phyloP scores from a whole-genome alignment of 257 asterid species.

The Nemophila menziesii region DNA sequence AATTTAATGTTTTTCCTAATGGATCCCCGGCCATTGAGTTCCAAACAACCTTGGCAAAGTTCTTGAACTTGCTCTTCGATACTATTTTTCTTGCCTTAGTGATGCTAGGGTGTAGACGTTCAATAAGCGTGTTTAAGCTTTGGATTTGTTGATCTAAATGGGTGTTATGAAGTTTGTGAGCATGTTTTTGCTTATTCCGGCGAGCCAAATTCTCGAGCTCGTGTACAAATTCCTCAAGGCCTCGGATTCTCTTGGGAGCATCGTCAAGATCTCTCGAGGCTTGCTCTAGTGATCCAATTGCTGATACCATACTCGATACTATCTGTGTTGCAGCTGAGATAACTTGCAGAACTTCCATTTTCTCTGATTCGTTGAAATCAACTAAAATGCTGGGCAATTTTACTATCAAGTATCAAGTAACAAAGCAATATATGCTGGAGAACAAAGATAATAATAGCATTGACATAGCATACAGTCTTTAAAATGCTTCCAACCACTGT shows the following conservation, averaged over 20 bases:
- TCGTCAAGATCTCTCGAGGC: slow-evolving; percentile 24
- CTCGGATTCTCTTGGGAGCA: slow-evolving; percentile 20
- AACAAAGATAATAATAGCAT: too few relatives aligned
- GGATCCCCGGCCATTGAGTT: slow-evolving; percentile 28
- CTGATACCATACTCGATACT: slow-evolving; percentile 21
- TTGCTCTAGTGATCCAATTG: slow-evolving; percentile 22
- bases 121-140: slow-evolving; percentile 20
- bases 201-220: slow-evolving; percentile 20
- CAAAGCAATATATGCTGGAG: too few relatives aligned
- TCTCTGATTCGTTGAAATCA: not conserved
- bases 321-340: slow-evolving; percentile 25
- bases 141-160: slow-evolving; percentile 18
- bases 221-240: slow-evolving; percentile 20
- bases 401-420: not conserved
- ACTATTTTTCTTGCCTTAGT: slow-evolving; percentile 19
- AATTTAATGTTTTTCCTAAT: slow-evolving; percentile 15
- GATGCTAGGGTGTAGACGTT: slow-evolving; percentile 20
- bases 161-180: slow-evolving; percentile 20
- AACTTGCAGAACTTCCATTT: slow-evolving; percentile 21
- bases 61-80: slow-evolving; percentile 19
- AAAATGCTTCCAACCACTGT: too few relatives aligned
- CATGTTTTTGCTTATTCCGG: slow-evolving; percentile 20
- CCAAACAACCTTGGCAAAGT: slow-evolving; percentile 19
- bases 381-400: not conserved
- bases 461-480: too few relatives aligned